These are phyloP conservation scores for Pythium oligandrum DNA, from an alignment of 352 stramenopile species.

Conservation along the genomic window DNA sequence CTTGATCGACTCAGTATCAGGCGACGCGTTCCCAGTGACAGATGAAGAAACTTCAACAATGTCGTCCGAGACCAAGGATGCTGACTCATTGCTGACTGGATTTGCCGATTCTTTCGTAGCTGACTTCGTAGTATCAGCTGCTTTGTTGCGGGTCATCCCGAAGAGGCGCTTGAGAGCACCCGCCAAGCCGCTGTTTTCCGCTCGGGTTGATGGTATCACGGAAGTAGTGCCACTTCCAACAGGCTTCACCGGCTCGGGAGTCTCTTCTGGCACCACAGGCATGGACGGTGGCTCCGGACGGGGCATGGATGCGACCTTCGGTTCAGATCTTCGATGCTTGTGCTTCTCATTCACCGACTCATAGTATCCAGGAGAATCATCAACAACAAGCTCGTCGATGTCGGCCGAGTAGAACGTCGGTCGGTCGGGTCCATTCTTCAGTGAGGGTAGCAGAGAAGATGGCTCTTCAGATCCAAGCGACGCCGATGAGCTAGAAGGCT, in stretches of 20 bases:
- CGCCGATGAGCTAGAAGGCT: slow-evolving; percentile 10
- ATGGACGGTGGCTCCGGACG: too few relatives aligned
- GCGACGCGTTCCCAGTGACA: too few relatives aligned
- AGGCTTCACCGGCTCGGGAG: too few relatives aligned
- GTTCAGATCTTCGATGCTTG: neutral
- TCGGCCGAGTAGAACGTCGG: slow-evolving; percentile 19
- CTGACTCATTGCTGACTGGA: too few relatives aligned
- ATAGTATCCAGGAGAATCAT: slow-evolving; percentile 59
- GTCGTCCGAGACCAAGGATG: too few relatives aligned
- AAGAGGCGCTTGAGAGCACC: slow-evolving; percentile 67
- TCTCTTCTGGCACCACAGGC: too few relatives aligned
- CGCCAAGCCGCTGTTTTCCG: slow-evolving; percentile 24
- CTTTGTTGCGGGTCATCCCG: slow-evolving; percentile 25
- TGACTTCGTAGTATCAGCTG: neutral
- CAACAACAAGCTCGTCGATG: slow-evolving; percentile 45
- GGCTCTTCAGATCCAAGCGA: slow-evolving; percentile 5
- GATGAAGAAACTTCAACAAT: too few relatives aligned
- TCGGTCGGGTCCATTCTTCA: slow-evolving; percentile 7
- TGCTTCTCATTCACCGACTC: slow-evolving; percentile 12
- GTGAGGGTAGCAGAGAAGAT: slow-evolving; percentile 1
- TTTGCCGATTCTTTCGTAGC: neutral
- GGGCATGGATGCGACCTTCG: too few relatives aligned
- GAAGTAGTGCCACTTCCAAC: too few relatives aligned
- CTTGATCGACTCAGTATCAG: too few relatives aligned
- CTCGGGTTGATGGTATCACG: too few relatives aligned